phyloP scores from a whole-genome alignment of 345 rosid species.

The Citrus mangshanensis region DNA sequence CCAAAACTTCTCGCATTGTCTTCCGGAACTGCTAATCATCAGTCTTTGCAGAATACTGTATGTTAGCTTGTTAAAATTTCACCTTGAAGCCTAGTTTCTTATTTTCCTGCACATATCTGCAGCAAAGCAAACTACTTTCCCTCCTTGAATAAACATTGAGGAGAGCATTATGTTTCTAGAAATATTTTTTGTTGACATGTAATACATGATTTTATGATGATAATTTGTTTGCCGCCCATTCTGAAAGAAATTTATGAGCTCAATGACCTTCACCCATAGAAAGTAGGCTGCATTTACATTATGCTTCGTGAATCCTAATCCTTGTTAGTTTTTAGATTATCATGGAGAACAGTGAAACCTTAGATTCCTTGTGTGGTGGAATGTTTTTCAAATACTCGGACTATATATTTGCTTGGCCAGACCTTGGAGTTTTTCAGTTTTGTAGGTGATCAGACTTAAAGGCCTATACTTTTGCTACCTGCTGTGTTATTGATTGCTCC shows the following conservation, averaged over 20 bases:
- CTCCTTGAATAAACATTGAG: background rate
- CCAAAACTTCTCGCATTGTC: slow-evolving; percentile 70
- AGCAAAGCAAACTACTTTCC: background rate
- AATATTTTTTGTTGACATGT: background rate
- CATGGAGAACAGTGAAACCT: too few species aligned
- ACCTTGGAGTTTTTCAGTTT: background rate
- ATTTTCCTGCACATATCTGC: background rate
- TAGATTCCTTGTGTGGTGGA: background rate
- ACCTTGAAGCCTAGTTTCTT: background rate
- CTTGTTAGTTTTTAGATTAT: background rate
- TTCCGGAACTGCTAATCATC: slow-evolving; percentile 56
- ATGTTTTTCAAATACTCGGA: background rate
- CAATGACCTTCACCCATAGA: background rate
- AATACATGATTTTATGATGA: background rate
- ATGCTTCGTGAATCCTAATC: background rate
- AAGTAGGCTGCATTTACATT: background rate
- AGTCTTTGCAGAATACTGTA: slow-evolving; percentile 82
- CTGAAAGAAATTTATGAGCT: background rate
- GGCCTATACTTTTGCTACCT: background rate
- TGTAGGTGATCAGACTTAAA: background rate
- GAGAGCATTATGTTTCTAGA: background rate
- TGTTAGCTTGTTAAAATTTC: slow-evolving; percentile 20
- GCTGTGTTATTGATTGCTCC: background rate
- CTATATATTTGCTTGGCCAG: background rate
- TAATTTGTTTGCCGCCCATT: background rate